phyloP scores from a whole-genome alignment of 495 filamentous ascomycete species.

The Choiromyces venosus region DNA sequence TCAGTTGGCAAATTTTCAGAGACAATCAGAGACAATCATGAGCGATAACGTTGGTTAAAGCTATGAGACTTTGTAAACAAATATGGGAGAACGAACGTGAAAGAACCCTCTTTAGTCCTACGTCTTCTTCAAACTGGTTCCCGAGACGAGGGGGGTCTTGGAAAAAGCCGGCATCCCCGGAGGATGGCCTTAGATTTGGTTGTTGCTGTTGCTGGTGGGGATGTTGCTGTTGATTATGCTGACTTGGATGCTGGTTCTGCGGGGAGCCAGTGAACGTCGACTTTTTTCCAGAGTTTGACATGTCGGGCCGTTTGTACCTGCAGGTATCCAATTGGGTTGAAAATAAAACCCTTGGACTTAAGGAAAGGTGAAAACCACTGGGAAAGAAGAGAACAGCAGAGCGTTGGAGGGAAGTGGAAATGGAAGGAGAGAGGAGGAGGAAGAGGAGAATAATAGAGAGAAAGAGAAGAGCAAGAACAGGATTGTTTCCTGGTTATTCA shows the following conservation, averaged over 20 bases:
- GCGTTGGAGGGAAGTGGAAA: constrained; percentile 20
- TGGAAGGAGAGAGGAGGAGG: constrained; percentile 17
- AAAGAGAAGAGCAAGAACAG: constrained; percentile 17
- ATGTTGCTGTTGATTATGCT: constrained; percentile 18
- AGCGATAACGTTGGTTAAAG: not conserved
- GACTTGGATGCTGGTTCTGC: constrained; percentile 7
- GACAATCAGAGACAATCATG: not conserved
- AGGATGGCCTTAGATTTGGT: constrained; percentile 45
- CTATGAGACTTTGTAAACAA: not conserved
- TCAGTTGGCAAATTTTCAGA: not conserved
- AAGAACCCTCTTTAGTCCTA: constrained; percentile 46
- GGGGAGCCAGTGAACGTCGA: not conserved
- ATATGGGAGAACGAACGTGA: constrained; percentile 38
- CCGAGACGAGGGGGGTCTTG: constrained; percentile 46
- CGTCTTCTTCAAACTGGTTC: constrained; percentile 52
- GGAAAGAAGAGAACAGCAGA: constrained; percentile 5
- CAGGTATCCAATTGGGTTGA: not conserved
- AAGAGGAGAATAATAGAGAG: constrained; percentile 17
- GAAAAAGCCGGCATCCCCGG: constrained; percentile 50
- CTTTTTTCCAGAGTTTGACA: not conserved
- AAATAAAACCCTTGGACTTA: constrained; percentile 6
- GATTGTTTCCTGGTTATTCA: not conserved
- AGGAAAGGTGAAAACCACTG: constrained; percentile 2
- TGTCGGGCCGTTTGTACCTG: not conserved
- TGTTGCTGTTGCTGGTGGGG: constrained; percentile 16